Base-by-base conservation (phyloP, 257 asterid genomes). In the Petunia secreta region DNA sequence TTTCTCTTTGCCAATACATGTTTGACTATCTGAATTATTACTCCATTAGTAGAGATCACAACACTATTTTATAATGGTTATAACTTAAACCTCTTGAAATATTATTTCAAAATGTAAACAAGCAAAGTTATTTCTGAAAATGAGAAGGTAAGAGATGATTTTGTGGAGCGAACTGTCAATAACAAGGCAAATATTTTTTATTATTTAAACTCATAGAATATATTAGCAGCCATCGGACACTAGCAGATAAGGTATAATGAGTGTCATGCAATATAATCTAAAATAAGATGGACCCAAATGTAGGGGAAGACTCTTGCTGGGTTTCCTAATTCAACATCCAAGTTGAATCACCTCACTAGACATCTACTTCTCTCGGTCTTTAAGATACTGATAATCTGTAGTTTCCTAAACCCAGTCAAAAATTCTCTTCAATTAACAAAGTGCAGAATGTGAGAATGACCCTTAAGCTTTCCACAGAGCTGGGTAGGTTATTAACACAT, bases 381-480 rank as follows among this genome's bases (percentile, higher is more conserved):
- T 39, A 65, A 39, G 50, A 65, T 6, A 39, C 5, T 65, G 74
- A 65, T 36, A 40, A 65, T 65, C 74, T 6, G 36, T 38, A 65
- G 36, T 11, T 65, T 48, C 25, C 52, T 39, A 65, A 39, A 65
- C 15, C 52, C 52, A 65, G 52, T 65, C 36, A 65, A 40, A 5
- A 40, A 65, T 13, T 6, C 6, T 4, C 43, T 8, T 46, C 6
- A 67, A 67, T 8, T 8, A 36, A 67, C 13, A n/a, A 67, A 67
- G 36, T 67, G 75, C 2, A 67, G 75, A 67, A 43, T 7, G 54
- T 41, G 75, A 41, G 38, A 67, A 67, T 0, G 4, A 67, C 54
- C 75, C 54, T 67, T 41, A 67, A 39, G 53, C 39, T 43, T 15
- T 43, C 55, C 38, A 67, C 75, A 67, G 15, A 67, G n/a, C 75